Evolutionary conservation across 2,329 filamentous ascomycete genomes (phyloP).

Genomic region (Cadophora luteo-olivacea): DNA sequence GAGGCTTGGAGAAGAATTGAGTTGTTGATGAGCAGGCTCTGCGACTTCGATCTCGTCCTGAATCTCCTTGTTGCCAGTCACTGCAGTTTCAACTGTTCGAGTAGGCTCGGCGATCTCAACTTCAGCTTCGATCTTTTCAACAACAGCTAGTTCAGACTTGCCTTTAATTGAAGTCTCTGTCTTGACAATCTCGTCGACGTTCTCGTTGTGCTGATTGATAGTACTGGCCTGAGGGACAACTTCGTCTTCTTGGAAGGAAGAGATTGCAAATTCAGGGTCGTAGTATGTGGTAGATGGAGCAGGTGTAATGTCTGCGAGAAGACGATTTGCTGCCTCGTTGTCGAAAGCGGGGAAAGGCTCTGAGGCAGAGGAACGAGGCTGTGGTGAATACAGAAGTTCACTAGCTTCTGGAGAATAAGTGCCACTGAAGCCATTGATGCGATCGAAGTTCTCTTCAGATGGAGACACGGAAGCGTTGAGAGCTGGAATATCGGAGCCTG

Average conservation of each 20-base stretch:
- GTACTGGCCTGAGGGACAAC: neutral
- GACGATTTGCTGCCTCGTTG: neutral
- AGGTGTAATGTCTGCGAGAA: neutral
- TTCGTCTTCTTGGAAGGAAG: neutral
- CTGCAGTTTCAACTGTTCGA: neutral
- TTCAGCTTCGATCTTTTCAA: neutral
- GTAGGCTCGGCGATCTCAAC: neutral
- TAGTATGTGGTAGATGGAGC: neutral
- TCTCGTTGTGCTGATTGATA: neutral
- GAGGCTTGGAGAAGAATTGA: neutral
- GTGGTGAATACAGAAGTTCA: neutral
- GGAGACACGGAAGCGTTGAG: neutral
- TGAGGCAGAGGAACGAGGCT: neutral
- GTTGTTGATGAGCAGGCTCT: neutral
- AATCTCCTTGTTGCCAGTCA: too few relatives aligned
- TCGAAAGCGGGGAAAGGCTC: constrained; percentile 5
- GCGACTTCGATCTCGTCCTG: neutral
- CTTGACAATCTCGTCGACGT: neutral
- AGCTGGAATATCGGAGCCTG: neutral
- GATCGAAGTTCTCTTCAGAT: neutral
- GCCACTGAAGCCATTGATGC: neutral
- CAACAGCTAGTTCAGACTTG: neutral
- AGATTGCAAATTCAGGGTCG: neutral
- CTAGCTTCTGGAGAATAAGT: neutral
- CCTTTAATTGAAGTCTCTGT: neutral